Evolutionary conservation across 345 rosid genomes (phyloP).

Genomic region (Populus euphratica): DNA sequence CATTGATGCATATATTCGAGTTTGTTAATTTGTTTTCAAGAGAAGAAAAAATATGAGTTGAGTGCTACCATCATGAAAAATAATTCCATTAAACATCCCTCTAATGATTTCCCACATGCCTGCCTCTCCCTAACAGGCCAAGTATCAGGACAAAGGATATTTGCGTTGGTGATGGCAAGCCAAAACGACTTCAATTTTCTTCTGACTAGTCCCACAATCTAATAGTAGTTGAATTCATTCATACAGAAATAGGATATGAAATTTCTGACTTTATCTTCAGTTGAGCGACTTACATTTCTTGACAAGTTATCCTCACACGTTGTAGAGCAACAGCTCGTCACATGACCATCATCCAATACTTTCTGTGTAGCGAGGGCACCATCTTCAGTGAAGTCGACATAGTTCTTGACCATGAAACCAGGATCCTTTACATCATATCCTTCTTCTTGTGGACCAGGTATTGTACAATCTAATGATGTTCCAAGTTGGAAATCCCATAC

Average conservation of each 20-base stretch:
- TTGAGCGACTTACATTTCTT: constrained; percentile 2
- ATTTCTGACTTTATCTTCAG: no score
- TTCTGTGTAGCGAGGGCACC: background rate
- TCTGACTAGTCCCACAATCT: no score
- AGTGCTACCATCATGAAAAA: no score
- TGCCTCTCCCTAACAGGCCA: no score
- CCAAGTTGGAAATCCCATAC: constrained; percentile 14
- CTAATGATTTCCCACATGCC: no score
- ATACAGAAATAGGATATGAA: background rate
- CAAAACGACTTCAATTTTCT: no score
- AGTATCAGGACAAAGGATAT: no score
- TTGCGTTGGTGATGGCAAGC: no score
- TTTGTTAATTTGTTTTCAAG: background rate
- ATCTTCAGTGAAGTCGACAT: background rate
- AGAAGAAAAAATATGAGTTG: no score
- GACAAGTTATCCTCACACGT: background rate
- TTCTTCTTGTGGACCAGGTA: background rate
- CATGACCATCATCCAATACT: background rate
- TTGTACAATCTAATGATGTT: background rate
- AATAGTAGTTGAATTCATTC: no score
- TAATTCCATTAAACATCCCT: no score
- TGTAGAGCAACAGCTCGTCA: constrained; percentile 1
- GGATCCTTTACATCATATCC: constrained; percentile 2
- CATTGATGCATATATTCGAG: background rate
- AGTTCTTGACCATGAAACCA: background rate